phyloP scores from a whole-genome alignment of 108 stramenopile genomes.

The Licmophora abbreviata region DNA sequence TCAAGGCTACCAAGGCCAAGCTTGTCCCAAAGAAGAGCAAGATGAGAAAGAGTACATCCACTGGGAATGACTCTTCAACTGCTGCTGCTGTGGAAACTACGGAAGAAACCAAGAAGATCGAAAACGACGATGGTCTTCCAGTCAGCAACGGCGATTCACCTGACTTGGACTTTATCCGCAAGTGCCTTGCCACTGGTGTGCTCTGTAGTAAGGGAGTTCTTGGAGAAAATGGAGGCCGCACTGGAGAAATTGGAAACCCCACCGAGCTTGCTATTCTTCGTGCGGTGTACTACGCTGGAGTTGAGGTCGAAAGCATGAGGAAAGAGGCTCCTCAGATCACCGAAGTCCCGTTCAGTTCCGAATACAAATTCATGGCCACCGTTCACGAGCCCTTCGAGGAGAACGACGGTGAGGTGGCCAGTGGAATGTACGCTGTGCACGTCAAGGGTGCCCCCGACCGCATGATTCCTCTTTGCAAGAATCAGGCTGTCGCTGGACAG shows the following conservation, averaged over 20 bases:
- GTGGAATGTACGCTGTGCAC: conserved; percentile 51
- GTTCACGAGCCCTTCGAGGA: conserved; percentile 35
- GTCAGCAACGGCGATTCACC: conserved; percentile 58
- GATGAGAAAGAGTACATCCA: not conserved
- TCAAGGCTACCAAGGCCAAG: conserved; percentile 46
- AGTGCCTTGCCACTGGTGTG: conserved; percentile 62
- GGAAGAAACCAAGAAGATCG: not conserved
- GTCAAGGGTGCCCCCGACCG: conserved; percentile 96
- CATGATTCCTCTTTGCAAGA: conserved; percentile 62
- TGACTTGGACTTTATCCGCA: conserved; percentile 32
- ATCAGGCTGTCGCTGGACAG: conserved; percentile 46
- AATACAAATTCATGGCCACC: conserved; percentile 72
- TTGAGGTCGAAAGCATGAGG: conserved; percentile 57
- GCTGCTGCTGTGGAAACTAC: not conserved
- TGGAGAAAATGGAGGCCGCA: conserved; percentile 59
- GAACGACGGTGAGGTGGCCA: conserved; percentile 33
- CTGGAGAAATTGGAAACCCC: conserved; percentile 83
- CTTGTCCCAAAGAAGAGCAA: conserved; percentile 17
- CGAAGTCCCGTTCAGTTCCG: conserved; percentile 71
- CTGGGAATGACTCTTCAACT: not conserved
- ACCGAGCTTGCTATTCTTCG: conserved; percentile 81
- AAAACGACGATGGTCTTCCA: conserved; percentile 9
- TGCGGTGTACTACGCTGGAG: conserved; percentile 64
- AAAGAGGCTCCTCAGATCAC: conserved; percentile 51
- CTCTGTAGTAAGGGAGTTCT: conserved; percentile 70